phyloP scores from a whole-genome alignment of 1,139 yeast genomes.

The Nakaseomyces nivariensis region DNA sequence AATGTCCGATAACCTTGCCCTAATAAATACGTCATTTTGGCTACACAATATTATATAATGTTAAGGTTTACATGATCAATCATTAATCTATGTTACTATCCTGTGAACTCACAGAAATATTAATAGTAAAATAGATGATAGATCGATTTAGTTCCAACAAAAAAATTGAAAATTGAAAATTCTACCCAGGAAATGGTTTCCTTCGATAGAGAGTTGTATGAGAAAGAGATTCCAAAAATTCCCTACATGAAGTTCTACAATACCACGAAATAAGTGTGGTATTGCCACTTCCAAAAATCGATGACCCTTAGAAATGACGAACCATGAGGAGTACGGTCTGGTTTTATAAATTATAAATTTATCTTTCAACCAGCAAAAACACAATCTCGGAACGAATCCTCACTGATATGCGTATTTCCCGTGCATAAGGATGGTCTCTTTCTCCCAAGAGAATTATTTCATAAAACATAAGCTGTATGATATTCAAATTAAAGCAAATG shows the following conservation, averaged over 20 bases:
- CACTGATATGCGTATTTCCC: slow-evolving; percentile 99
- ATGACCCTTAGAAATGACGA: slow-evolving; percentile 18
- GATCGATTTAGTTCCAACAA: too few species aligned
- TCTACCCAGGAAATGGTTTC: neutral
- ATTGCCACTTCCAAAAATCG: neutral
- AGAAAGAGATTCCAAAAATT: slow-evolving; percentile 32
- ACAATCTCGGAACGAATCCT: slow-evolving; percentile 99
- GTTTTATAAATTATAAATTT: slow-evolving; percentile 55
- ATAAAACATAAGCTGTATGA: neutral
- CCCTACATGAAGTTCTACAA: slow-evolving; percentile 28
- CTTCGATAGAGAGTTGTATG: neutral
- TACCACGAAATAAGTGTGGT: slow-evolving; percentile 1
- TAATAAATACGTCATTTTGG: neutral
- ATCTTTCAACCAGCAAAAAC: slow-evolving; percentile 99
- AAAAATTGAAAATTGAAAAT: too few species aligned
- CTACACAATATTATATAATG: neutral
- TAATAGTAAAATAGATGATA: neutral
- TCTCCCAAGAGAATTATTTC: neutral
- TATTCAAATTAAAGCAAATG: neutral
- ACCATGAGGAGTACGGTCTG: slow-evolving; percentile 79
- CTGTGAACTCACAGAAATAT: too few species aligned
- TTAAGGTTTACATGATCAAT: too few species aligned
- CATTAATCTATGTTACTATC: too few species aligned
- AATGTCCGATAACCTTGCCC: neutral
- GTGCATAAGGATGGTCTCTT: slow-evolving; percentile 85